A percentile compares a stretch with the other conserved stretches of the same genome.
Evolutionary conservation across 148 eudicot species (phyloP).

Genomic region (Fagopyrum homotropicum): DNA sequence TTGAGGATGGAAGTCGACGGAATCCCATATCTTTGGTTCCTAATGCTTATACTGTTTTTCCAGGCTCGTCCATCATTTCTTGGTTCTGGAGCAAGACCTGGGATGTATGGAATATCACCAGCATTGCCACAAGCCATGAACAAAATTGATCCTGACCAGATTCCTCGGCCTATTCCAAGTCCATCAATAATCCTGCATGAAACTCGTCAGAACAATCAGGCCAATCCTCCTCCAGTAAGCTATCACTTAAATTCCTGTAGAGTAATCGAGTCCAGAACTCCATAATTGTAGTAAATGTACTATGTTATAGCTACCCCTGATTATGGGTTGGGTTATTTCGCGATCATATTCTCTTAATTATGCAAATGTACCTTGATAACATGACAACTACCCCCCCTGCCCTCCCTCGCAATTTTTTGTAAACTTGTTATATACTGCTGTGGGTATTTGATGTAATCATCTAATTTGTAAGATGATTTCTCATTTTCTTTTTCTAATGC

Average conservation of each 20-base stretch:
- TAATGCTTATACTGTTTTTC: not conserved
- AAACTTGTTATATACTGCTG: not conserved
- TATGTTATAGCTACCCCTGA: not conserved
- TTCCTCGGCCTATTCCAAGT: conserved; percentile 73
- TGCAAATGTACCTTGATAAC: not conserved
- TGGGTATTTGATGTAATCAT: not conserved
- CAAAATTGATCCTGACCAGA: conserved; percentile 82
- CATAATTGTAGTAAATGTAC: not conserved
- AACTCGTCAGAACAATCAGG: conserved; percentile 84
- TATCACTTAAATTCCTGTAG: conserved; percentile 1
- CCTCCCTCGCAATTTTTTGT: not conserved
- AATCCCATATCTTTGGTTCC: not conserved
- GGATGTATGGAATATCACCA: conserved; percentile 72
- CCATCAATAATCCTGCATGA: conserved; percentile 62
- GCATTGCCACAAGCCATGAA: conserved; percentile 61
- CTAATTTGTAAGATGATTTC: not conserved
- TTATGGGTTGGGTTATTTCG: not conserved
- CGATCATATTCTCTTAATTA: not conserved
- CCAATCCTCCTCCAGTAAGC: conserved; percentile 92
- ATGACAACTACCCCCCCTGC: too few species aligned
- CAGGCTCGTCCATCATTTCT: conserved; percentile 48
- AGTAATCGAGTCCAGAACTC: not conserved
- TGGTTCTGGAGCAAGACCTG: conserved; percentile 57
- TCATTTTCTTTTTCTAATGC: conserved; percentile 7
- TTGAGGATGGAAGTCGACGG: not conserved